Percentiles rank a stretch among this genome's conserved stretches.
phyloP scores from a whole-genome alignment of 2,329 filamentous ascomycete genomes.

The Pyrenophora teres region DNA sequence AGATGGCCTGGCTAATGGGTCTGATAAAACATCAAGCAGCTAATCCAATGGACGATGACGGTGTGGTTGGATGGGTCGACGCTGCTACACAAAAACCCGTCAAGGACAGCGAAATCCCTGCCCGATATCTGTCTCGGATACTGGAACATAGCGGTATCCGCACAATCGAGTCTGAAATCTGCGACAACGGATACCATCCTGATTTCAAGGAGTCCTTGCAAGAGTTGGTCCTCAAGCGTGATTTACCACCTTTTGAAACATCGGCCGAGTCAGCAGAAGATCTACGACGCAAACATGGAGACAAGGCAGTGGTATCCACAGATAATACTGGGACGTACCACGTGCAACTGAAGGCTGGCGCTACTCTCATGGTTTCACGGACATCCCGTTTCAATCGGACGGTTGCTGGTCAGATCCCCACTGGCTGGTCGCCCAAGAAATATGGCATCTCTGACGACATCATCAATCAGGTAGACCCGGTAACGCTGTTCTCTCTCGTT shows the following conservation, averaged over 20 bases:
- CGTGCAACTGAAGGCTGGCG: constrained; percentile 93
- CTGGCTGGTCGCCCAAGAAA: constrained; percentile 93
- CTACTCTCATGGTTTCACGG: constrained; percentile 93
- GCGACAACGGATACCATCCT: constrained; percentile 87
- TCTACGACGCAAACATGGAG: constrained; percentile 95
- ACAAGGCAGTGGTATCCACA: constrained; percentile 97
- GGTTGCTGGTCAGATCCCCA: constrained; percentile 94
- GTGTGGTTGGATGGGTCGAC: constrained; percentile 96
- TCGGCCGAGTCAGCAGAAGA: constrained; percentile 97
- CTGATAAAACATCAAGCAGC: constrained; percentile 99
- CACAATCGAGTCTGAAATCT: constrained; percentile 95
- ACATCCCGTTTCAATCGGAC: constrained; percentile 95
- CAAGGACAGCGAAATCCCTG: constrained; percentile 96
- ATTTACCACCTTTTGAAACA: constrained; percentile 94
- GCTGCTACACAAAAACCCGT: constrained; percentile 92
- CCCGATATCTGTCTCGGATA: constrained; percentile 96
- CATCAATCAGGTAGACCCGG: constrained; percentile 94
- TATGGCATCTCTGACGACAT: constrained; percentile 98
- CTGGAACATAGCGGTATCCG: constrained; percentile 97
- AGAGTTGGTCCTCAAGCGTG: constrained; percentile 95
- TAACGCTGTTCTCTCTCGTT: constrained; percentile 92
- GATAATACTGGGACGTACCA: constrained; percentile 92
- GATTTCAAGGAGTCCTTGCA: constrained; percentile 98
- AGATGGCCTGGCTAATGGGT: constrained; percentile 99
- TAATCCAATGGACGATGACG: constrained; percentile 82